Evolutionary conservation across 2,329 filamentous ascomycete genomes (phyloP), one percentile per base, ranked within the genome.

Genomic region (Phaeomoniella chlamydospora): DNA sequence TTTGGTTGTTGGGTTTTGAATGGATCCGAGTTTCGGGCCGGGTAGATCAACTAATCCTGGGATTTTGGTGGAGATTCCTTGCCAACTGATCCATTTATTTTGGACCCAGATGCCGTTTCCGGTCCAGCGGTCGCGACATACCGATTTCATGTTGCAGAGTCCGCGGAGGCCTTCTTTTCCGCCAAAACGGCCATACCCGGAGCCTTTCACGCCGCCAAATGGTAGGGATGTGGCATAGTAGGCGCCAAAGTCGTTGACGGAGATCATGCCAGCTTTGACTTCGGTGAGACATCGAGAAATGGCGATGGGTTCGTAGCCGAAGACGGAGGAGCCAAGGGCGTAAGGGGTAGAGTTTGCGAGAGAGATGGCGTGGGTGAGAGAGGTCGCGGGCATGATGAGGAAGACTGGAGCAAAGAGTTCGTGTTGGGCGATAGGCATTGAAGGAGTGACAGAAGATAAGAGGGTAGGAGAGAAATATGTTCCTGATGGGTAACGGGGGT

Each of bases 391-490:
- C 73, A 98, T 83, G 39, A 96, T 54, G 3, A 88, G 71, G 62
- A 93, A 88, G 44, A 98, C 69, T 0, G 90, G 90, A 0, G 82
- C 88, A 57, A 98, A 98, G 49, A 90, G 84, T 59, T 98, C 90
- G 45, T 83, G 78, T 46, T 83, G 79, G 0, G 90, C 86, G 49
- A 98, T 87, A 11, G 64, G 66, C 90, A 98, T 98, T 34, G 70
- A 64, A 0, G 78, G 69, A 0, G 80, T 90, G 4, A 98, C 88
- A 56, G 94, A 81, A n/a, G 77, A 82, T 31, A 98, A 72, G 15
- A 98, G 70, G 0, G 90, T 98, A 0, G 90, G 90, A 14, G 71
- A 58, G 66, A 98, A 98, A 67, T 94, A 98, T 61, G 93, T 85
- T 15, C 86, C 90, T 14, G 69, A 62, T 1, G 81, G 77, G 53